A percentile compares a stretch with the other conserved stretches of the same genome.
Evolutionary conservation across 1,284 basidiomycete species (phyloP).

Genomic region (Apiotrichum gracile): DNA sequence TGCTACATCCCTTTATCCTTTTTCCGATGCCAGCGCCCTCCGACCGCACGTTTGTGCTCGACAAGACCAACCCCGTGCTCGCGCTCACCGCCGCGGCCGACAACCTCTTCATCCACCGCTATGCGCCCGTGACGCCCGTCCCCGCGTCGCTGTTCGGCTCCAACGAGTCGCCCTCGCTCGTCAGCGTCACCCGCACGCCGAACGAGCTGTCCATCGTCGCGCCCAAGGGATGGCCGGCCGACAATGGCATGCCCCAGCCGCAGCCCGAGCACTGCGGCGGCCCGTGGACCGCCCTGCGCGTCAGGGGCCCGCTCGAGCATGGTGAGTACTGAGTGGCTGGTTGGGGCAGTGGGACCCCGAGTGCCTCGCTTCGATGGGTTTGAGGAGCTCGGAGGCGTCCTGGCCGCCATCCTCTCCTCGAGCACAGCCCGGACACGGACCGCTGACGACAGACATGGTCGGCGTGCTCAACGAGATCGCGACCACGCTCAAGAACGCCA

Average conservation of each 20-base stretch:
- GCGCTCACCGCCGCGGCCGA: constrained; percentile 47
- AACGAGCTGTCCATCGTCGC: constrained; percentile 61
- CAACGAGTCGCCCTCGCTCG: constrained; percentile 39
- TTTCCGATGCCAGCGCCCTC: not conserved
- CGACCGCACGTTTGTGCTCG: not conserved
- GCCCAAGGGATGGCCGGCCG: constrained; percentile 23
- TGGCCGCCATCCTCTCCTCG: too few species aligned
- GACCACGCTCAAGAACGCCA: constrained; percentile 54
- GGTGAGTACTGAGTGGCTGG: constrained; percentile 47
- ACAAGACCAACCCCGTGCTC: constrained; percentile 36
- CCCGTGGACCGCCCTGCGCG: constrained; percentile 54
- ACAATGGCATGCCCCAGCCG: constrained; percentile 28
- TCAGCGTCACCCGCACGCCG: constrained; percentile 57
- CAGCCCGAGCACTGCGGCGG: constrained; percentile 47
- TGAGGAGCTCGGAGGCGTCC: too few species aligned
- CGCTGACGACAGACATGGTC: constrained; percentile 50
- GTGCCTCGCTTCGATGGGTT: too few species aligned
- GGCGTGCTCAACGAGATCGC: constrained; percentile 58
- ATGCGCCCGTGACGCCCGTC: constrained; percentile 18
- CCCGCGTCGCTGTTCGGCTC: constrained; percentile 24
- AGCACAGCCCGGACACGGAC: not conserved
- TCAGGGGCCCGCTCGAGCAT: constrained; percentile 62
- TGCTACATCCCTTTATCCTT: not conserved
- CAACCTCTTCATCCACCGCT: constrained; percentile 54
- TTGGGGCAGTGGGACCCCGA: not conserved